phyloP scores from a whole-genome alignment of 805 yeast genomes.

The Wickerhamomyces subpelliculosus region DNA sequence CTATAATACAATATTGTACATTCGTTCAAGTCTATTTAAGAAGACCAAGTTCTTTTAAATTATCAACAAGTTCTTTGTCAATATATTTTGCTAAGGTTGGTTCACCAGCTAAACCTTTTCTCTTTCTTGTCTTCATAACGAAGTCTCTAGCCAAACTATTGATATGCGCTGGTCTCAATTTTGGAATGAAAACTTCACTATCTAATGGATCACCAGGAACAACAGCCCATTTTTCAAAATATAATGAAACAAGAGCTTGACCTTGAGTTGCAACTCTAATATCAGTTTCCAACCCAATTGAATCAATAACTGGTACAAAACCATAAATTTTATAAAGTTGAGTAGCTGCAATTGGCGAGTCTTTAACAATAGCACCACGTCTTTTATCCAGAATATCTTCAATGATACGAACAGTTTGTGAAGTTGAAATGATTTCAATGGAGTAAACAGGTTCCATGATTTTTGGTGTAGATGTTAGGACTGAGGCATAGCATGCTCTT shows the following conservation, averaged over 20 bases:
- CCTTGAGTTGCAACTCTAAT: conserved; percentile 73
- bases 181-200: conserved; percentile 50
- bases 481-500: conserved; percentile 77
- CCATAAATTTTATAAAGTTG: conserved; percentile 58
- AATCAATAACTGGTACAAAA: conserved; percentile 78
- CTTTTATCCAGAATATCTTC: conserved; percentile 48
- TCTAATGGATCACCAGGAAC: conserved; percentile 95
- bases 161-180: conserved; percentile 67
- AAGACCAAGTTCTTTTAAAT: conserved; percentile 45
- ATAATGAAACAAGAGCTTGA: conserved; percentile 60
- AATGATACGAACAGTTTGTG: conserved; percentile 40
- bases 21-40: conserved; percentile 2
- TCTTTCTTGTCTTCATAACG: conserved; percentile 76
- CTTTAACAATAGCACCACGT: conserved; percentile 54
- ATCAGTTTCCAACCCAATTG: conserved; percentile 86
- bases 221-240: conserved; percentile 63
- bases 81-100: conserved; percentile 62
- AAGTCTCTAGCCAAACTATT: conserved; percentile 79
- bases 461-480: conserved; percentile 71
- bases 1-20: not conserved
- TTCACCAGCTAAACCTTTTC: conserved; percentile 80
- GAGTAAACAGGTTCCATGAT: conserved; percentile 77
- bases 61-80: conserved; percentile 49
- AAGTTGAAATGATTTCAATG: conserved; percentile 50
- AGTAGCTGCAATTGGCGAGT: conserved; percentile 63